These are phyloP conservation scores for Talaromyces sp. DNA, from an alignment of 2,329 filamentous ascomycete genomes.

Conservation along the genomic window DNA sequence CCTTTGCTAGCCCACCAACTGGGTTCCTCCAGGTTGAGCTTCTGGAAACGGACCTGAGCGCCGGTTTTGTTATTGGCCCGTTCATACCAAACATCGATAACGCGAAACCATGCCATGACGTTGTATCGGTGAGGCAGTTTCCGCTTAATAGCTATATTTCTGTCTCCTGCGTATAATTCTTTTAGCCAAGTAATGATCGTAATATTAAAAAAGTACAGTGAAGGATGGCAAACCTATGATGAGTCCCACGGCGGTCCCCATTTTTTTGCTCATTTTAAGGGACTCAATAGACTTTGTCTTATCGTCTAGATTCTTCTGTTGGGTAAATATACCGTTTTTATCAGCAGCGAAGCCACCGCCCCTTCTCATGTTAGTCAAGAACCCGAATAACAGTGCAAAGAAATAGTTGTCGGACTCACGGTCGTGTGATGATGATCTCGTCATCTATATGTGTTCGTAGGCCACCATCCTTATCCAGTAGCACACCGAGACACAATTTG, in stretches of 20 bases:
- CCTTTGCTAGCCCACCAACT: slow-evolving; percentile 56
- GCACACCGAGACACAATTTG: slow-evolving; percentile 50
- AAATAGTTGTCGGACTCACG: slow-evolving; percentile 41
- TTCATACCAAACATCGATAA: slow-evolving; percentile 66
- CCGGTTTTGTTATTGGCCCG: slow-evolving; percentile 37
- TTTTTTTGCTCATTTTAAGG: slow-evolving; percentile 43
- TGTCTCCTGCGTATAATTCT: slow-evolving; percentile 41
- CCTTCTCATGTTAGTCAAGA: slow-evolving; percentile 25
- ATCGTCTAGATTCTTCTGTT: slow-evolving; percentile 42
- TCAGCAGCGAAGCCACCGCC: slow-evolving; percentile 52
- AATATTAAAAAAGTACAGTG: neutral
- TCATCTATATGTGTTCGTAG: slow-evolving; percentile 54
- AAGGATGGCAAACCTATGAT: slow-evolving; percentile 45
- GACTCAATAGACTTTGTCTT: slow-evolving; percentile 32
- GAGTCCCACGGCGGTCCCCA: slow-evolving; percentile 49
- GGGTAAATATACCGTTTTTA: slow-evolving; percentile 42
- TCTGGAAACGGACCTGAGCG: slow-evolving; percentile 62
- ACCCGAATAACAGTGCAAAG: neutral
- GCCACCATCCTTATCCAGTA: slow-evolving; percentile 54
- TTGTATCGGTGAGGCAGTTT: slow-evolving; percentile 56
- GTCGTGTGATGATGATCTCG: slow-evolving; percentile 59
- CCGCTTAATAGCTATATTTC: slow-evolving; percentile 45
- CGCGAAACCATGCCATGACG: slow-evolving; percentile 63
- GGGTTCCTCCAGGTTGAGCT: slow-evolving; percentile 45
- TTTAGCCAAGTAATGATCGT: neutral